Evolutionary conservation across 2,329 filamentous ascomycete genomes (phyloP), one percentile per base, ranked within the genome.

Genomic region (Epichloe gansuensis): DNA sequence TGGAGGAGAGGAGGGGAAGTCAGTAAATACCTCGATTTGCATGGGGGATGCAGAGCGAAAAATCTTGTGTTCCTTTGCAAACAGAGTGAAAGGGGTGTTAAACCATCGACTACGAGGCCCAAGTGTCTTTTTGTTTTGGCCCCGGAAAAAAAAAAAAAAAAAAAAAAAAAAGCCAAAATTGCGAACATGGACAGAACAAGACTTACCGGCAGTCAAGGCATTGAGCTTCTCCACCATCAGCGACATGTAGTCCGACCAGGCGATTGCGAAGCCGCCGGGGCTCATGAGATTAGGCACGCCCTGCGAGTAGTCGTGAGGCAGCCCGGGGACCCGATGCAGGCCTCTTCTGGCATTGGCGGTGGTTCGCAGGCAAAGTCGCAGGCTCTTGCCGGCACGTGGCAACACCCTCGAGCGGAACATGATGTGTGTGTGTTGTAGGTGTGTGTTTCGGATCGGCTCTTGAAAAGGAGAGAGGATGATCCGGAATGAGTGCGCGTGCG

Each of bases 221-320:
- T 94, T 94, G 66, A 97, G 77, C 69, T 86, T 86, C 57, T 88
- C 75, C 50, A 91, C 68, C 62, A 91, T 75, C 59, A 85, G 70
- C 39, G 72, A 65, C 76, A 95, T 90, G 72, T 96, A 95, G 63
- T 90, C 75, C 37, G 78, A 84, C 83, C 89, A 98, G 48, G 90
- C 83, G 52, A 88, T 77, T 52, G 85, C 72, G 69, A 87, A 94
- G 52, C 80, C 87, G 49, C 78, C 73, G 2, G 76, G 67, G 34
- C 83, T 83, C 65, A 95, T 75, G 55, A 97, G 75, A 13, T 81
- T 80, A n/a, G 81, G 78, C 5, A 95, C 75, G 54, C 75, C 78
- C 45, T 75, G 54, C 49, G 66, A 65, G 69, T 69, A 75, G 59
- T 74, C 65, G 52, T 77, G 72, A 37, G 60, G 61, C 57, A 80